Base-by-base conservation (phyloP, 768 basidiomycete species). In the Naganishia antarctica region DNA sequence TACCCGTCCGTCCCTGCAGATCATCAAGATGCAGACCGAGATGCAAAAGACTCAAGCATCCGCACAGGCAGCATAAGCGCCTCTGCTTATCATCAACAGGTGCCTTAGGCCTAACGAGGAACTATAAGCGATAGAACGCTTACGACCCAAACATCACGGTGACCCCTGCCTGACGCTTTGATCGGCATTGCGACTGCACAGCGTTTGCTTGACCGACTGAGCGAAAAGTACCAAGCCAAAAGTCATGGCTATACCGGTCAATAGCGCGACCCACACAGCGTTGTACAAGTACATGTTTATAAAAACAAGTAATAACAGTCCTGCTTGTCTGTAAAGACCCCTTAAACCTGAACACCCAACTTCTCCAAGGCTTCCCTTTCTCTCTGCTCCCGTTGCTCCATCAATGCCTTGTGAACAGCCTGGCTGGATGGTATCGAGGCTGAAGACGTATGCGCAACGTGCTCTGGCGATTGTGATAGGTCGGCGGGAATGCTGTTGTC, bases 331-430 rank as follows among this genome's bases (percentile, higher is more conserved):
- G 15, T 4, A 34, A 47, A n/a, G 18, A 49, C 21, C 43, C 26
- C 53, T 25, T 59, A 51, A 1, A 40, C 34, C 43, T 64, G 3
- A 8, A 64, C 51, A 23, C 63, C 63, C 46, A 64, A 32, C 28
- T 49, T 58, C 57, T 41, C 32, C 63, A 64, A 43, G 6, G 48
- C 63, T 40, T 64, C 48, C 44, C 43, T 7, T 31, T 59, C 57
- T 41, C 63, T 29, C 57, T 59, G 40, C 23, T 48, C 43, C 63
- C 63, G 43, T 28, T 64, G 45, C 29, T 40, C 53, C 45, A 58
- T 48, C 51, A 53, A 31, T n/a, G 51, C 63, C 51, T 40, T 64
- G 25, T 58, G 41, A n/a, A 57, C 53, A 11, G 53, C 53, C 23
- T 57, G 53, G 23, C 53, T 37, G 8, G 53, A 57, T 15, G 53